Conservation (phyloP, 2,329 filamentous ascomycete genomes). For the Rhinocladiella mackenziei region DNA sequence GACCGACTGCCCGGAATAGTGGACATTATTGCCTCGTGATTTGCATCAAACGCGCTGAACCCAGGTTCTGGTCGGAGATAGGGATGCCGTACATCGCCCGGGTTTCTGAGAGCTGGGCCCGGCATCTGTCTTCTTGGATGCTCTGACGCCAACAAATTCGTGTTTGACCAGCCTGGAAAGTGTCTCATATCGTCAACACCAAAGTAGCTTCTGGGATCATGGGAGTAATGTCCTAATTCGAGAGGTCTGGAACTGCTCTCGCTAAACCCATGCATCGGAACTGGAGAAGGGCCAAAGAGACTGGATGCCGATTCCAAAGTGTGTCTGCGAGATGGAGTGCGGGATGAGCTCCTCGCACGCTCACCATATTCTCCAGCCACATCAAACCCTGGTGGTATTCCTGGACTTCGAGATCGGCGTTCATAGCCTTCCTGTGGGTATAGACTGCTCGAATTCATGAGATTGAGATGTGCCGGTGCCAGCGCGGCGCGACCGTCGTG, state of each 20-base stretch:
- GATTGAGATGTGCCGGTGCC: constrained; percentile 16
- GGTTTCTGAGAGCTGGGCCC: constrained; percentile 17
- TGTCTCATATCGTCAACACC: constrained; percentile 18
- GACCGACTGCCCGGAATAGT: constrained; percentile 28
- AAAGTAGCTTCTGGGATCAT: constrained; percentile 20
- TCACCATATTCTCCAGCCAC: constrained; percentile 18
- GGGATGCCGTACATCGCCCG: constrained; percentile 18
- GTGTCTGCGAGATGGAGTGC: constrained; percentile 26
- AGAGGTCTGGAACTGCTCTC: constrained; percentile 18
- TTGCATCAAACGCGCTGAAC: constrained; percentile 29
- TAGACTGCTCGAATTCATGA: constrained; percentile 7
- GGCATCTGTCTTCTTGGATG: constrained; percentile 14
- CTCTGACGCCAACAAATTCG: constrained; percentile 13
- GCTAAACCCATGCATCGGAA: constrained; percentile 14
- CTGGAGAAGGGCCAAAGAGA: constrained; percentile 19
- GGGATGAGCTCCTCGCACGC: constrained; percentile 20
- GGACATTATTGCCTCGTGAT: constrained; percentile 30
- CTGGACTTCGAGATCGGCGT: constrained; percentile 21
- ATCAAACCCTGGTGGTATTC: constrained; percentile 10
- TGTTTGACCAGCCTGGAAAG: constrained; percentile 11
- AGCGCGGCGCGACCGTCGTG: constrained; percentile 18
- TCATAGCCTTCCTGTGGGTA: constrained; percentile 15
- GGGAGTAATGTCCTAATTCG: constrained; percentile 17
- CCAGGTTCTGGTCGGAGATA: constrained; percentile 26
- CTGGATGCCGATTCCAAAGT: constrained; percentile 21